These are phyloP conservation scores for Pharnaceum exiguum DNA, from an alignment of 148 eudicot genomes.

Conservation along the genomic window DNA sequence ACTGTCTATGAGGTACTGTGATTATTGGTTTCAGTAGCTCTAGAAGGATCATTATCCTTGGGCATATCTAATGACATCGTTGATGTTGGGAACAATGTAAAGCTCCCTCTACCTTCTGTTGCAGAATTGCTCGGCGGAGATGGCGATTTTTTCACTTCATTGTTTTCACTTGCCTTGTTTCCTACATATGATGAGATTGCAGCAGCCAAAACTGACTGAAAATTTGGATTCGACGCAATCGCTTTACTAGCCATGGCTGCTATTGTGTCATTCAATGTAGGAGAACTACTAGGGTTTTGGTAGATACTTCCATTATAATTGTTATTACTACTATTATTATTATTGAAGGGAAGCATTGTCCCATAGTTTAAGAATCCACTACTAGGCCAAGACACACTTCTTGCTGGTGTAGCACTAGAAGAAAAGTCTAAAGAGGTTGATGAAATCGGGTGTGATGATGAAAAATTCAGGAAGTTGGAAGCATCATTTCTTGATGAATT, in stretches of 20 bases:
- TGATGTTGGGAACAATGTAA: conserved; percentile 17
- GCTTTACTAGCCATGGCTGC: conserved; percentile 31
- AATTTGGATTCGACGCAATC: conserved; percentile 32
- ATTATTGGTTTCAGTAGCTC: conserved; percentile 8
- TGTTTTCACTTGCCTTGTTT: conserved; percentile 14
- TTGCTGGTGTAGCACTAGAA: not conserved
- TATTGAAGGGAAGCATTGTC: conserved; percentile 7
- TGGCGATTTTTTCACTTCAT: conserved; percentile 6
- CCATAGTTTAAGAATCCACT: conserved; percentile 4
- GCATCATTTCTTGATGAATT: not conserved
- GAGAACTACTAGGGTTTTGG: conserved; percentile 18
- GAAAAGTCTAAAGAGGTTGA: conserved; percentile 14
- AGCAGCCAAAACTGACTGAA: conserved; percentile 41
- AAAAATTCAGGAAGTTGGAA: conserved; percentile 14
- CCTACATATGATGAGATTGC: conserved; percentile 39
- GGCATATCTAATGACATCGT: conserved; percentile 1
- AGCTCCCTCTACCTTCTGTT: conserved; percentile 8
- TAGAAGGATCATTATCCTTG: conserved; percentile 9
- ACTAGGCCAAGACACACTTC: conserved; percentile 17
- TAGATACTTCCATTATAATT: conserved; percentile 2
- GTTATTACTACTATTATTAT: not conserved
- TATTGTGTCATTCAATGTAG: conserved; percentile 26
- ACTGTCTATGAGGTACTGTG: conserved; percentile 4
- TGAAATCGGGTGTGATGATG: conserved; percentile 5
- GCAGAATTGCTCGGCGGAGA: conserved; percentile 2